Percentiles rank a stretch among this genome's conserved stretches.
These are phyloP conservation scores for Hylodesmum podocarpum DNA, from an alignment of 306 rosid genomes.

Conservation along the genomic window DNA sequence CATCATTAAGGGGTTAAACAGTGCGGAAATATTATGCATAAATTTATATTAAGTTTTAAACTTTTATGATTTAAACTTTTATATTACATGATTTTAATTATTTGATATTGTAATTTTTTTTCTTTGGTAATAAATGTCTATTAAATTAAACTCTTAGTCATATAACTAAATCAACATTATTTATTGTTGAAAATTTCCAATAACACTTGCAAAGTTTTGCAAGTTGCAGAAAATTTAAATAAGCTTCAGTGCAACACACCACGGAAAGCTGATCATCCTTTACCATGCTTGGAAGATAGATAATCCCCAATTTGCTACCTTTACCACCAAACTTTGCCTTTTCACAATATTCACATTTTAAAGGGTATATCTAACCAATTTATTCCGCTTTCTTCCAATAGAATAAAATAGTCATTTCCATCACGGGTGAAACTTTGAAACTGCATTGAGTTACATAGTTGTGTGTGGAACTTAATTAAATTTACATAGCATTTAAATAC, in stretches of 20 bases:
- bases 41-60: no score
- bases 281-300: conserved; percentile 32
- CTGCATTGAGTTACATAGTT: background rate
- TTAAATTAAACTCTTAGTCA: no score
- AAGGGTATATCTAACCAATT: background rate
- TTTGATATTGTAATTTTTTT: no score
- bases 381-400: background rate
- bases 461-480: background rate
- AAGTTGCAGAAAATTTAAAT: background rate
- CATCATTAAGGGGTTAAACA: no score
- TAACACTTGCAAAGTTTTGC: background rate
- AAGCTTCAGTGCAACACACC: background rate
- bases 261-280: conserved; percentile 4
- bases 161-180: no score
- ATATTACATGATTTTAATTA: no score
- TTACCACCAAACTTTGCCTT: background rate
- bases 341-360: background rate
- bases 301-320: background rate
- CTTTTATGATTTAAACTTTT: no score
- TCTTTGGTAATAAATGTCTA: no score
- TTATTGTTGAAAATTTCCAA: background rate
- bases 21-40: no score
- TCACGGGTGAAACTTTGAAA: background rate
- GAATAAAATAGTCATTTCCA: background rate
- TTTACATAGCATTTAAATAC: background rate